Conservation (phyloP, 805 yeast species). For the Komagataella mondaviorum region DNA sequence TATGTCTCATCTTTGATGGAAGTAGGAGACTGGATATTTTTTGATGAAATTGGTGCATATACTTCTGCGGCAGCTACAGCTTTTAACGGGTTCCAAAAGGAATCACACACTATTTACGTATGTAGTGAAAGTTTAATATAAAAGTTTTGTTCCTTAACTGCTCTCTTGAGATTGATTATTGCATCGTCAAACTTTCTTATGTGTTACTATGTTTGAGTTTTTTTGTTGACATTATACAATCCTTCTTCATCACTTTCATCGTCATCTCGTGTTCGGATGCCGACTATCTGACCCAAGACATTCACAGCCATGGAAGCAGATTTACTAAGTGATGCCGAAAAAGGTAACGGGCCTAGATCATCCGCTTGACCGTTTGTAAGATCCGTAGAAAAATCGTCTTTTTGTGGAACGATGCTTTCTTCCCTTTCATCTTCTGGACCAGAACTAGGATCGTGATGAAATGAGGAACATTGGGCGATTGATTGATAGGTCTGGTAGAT, state of each 20-base stretch:
- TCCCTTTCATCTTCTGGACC: conserved; percentile 3
- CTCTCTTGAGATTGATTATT: conserved; percentile 1
- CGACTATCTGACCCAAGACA: conserved; percentile 3
- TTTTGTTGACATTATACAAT: background rate
- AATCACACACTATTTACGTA: conserved; percentile 45
- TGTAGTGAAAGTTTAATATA: background rate
- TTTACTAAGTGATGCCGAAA: background rate
- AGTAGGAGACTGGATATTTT: conserved; percentile 90
- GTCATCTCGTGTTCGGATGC: conserved; percentile 1
- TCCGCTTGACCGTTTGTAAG: conserved; percentile 12
- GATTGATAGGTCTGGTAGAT: conserved; percentile 16
- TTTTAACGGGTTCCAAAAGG: conserved; percentile 76
- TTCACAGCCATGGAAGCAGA: background rate
- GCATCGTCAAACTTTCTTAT: background rate
- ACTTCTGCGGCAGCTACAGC: conserved; percentile 86
- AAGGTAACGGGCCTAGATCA: conserved; percentile 5
- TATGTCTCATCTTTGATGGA: conserved; percentile 43
- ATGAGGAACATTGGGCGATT: conserved; percentile 22
- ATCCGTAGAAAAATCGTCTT: background rate
- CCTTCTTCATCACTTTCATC: conserved; percentile 1
- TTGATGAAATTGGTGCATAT: conserved; percentile 79
- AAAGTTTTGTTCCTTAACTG: conserved; percentile 5
- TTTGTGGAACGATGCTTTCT: background rate
- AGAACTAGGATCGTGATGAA: conserved; percentile 19
- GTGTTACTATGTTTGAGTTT: background rate